Conservation (phyloP, 2,329 filamentous ascomycete species). For the Pseudocercospora eumusae region DNA sequence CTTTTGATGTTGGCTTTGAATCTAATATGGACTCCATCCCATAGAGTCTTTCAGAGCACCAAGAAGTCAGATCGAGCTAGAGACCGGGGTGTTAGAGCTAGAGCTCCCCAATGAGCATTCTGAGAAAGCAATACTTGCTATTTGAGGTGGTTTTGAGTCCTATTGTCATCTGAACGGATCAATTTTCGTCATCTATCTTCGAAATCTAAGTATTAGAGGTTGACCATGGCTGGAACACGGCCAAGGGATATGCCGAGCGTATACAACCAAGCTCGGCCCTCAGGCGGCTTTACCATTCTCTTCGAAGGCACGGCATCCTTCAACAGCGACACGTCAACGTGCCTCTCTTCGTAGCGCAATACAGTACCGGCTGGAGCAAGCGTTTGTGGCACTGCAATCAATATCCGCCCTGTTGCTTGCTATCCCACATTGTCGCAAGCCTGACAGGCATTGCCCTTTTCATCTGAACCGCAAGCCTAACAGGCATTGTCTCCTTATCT, state of each 20-base stretch:
- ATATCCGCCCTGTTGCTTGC: not conserved
- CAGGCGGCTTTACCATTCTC: not conserved
- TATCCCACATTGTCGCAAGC: not conserved
- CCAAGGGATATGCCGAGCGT: not conserved
- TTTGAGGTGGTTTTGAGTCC: not conserved
- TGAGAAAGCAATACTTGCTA: not conserved
- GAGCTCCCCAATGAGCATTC: not conserved
- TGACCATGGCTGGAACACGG: not conserved
- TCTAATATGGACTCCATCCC: too few relatives aligned
- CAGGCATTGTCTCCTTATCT: not conserved
- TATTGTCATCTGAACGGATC: not conserved
- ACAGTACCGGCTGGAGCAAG: not conserved
- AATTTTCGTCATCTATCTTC: not conserved
- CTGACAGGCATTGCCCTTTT: not conserved
- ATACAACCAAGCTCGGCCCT: not conserved
- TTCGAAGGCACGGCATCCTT: not conserved
- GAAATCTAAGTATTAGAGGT: not conserved
- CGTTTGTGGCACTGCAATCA: not conserved
- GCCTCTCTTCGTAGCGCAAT: not conserved
- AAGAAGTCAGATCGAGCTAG: not conserved
- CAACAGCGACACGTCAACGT: not conserved
- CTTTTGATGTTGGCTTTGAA: too few relatives aligned
- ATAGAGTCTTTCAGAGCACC: not conserved
- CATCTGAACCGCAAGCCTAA: not conserved
- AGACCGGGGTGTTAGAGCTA: not conserved